Conservation (phyloP, 345 rosid species). For the Moricandia arvensis region DNA sequence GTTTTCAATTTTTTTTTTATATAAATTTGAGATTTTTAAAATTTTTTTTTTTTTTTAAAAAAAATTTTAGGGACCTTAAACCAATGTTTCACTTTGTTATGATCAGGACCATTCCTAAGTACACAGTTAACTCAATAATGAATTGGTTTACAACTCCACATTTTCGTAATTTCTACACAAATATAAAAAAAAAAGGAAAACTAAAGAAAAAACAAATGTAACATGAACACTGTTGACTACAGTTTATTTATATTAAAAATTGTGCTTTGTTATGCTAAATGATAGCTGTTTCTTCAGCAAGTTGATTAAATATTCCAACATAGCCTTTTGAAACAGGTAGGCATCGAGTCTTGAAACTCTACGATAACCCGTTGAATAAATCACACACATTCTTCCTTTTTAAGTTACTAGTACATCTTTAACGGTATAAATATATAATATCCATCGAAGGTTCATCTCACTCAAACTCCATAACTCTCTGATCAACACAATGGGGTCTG, state of each 20-base stretch:
- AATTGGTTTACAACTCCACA: not conserved
- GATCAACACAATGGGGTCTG: conserved; percentile 38
- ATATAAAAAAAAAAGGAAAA: not conserved
- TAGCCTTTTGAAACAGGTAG: conserved; percentile 28
- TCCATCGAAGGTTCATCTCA: not conserved
- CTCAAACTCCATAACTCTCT: conserved; percentile 14
- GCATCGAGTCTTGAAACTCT: conserved; percentile 37
- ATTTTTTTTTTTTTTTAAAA: too few species aligned
- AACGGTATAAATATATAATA: not conserved
- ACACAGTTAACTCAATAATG: not conserved
- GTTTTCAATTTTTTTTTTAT: too few species aligned
- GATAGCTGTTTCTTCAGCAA: conserved; percentile 31
- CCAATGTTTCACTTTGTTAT: too few species aligned
- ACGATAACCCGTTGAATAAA: conserved; percentile 25
- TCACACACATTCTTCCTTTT: not conserved
- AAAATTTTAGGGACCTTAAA: too few species aligned
- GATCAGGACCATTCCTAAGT: too few species aligned
- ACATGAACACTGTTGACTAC: conserved; percentile 33
- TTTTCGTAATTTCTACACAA: not conserved
- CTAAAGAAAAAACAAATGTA: not conserved
- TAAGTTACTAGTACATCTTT: not conserved
- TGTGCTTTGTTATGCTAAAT: conserved; percentile 28
- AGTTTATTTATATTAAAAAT: not conserved
- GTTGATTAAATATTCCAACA: conserved; percentile 26
- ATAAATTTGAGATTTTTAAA: too few species aligned